Evolutionary conservation across 768 basidiomycete genomes (phyloP), one percentile per base, ranked within the genome.

Genomic region (Leucocoprinus birnbaumii): DNA sequence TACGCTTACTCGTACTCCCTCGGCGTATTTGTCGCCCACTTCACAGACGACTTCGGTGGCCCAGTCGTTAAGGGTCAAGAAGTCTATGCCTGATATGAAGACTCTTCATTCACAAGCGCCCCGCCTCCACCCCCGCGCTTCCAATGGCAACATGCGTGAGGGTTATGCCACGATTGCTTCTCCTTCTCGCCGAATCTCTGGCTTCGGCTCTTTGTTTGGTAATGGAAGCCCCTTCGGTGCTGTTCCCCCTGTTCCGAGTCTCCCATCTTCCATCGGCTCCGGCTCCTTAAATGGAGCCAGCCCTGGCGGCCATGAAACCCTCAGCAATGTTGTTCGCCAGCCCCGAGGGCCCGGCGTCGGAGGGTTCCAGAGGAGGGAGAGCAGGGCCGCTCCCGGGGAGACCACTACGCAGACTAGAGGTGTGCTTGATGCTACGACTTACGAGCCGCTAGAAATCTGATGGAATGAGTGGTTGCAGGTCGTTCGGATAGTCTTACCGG

Each of bases 81-180:
- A 97, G 73, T 96, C 94, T 21, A 98, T 98, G 97, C 97, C 97
- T 2, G 94, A 98, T 71, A 86, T 98, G 84, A 91, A 91, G 73
- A 88, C 88, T 14, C 71, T 93, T 59, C 91, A 91, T 58, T 77
- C 85, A 16, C 84, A 86, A 63, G 86, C 87, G 1, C 91, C 89
- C 31, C 87, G 91, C 49, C 80, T 94, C 45, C 83, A 74, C 55
- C 86, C 87, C 14, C 87, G 91, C 57, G 79, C 90, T 16, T 94
- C 91, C 45, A 94, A 92, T 67, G 90, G 91, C 53, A 94, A 94
- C 66, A 92, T 94, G 55, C 85, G 91, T 41, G 81, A 83, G 67
- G 90, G 89, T 25, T 94, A 90, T 70, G 90, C 89, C 16, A 93
- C 91, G 34, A 91, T 93, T 55, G 87, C 89, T 26, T 87, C 91